Evolutionary conservation across 2,329 filamentous ascomycete species (phyloP).

Genomic region (Aspergillus ibericus): DNA sequence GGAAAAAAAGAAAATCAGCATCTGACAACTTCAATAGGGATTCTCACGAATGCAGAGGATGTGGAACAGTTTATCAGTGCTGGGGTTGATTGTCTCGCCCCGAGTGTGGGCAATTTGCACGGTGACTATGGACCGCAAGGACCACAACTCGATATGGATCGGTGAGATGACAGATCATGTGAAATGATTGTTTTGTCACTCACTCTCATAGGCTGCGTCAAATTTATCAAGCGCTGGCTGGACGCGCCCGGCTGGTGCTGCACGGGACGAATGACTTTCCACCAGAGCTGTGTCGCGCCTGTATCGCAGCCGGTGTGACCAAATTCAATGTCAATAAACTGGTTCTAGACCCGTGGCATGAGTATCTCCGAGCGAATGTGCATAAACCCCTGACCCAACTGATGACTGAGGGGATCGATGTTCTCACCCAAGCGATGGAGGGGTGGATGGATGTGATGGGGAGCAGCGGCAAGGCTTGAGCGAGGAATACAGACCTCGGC

Average conservation of each 20-base stretch:
- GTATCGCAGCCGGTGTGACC: conserved; percentile 47
- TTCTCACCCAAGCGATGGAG: conserved; percentile 49
- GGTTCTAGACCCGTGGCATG: conserved; percentile 46
- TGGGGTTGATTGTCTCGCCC: conserved; percentile 68
- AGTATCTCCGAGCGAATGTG: conserved; percentile 46
- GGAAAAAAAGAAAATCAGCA: too few species aligned
- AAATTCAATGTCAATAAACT: conserved; percentile 41
- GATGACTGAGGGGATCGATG: conserved; percentile 51
- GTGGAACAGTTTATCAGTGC: conserved; percentile 66
- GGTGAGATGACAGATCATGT: neutral
- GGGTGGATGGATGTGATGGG: conserved; percentile 52
- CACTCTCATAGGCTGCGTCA: conserved; percentile 49
- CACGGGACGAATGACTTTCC: conserved; percentile 58
- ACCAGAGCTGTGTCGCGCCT: conserved; percentile 41
- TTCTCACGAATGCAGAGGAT: conserved; percentile 66
- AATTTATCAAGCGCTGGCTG: conserved; percentile 44
- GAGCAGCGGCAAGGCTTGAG: conserved; percentile 10
- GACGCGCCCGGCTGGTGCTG: conserved; percentile 52
- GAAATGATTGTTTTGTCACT: neutral
- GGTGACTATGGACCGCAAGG: conserved; percentile 66
- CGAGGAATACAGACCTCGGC: neutral
- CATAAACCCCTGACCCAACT: conserved; percentile 50
- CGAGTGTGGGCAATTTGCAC: conserved; percentile 71
- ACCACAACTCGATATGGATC: conserved; percentile 53
- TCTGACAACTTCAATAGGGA: conserved; percentile 22